A percentile compares a stretch with the other conserved stretches of the same genome.
phyloP scores from a whole-genome alignment of 352 stramenopile species.

The Globisporangium emineosum region DNA sequence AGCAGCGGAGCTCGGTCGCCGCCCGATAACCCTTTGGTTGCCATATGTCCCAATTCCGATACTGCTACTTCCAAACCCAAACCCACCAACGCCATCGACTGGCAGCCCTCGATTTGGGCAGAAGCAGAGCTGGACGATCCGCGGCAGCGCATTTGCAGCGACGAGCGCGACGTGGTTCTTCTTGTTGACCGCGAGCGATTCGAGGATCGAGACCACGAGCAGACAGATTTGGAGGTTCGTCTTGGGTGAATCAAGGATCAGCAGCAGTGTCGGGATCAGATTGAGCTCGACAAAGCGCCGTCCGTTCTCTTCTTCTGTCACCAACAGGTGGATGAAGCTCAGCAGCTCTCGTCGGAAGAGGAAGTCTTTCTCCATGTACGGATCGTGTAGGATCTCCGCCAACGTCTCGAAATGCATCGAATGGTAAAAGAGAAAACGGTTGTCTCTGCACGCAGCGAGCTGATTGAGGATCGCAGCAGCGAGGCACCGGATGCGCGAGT shows the following conservation, averaged over 20 bases:
- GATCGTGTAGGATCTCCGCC: constrained; percentile 49
- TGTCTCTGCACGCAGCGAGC: constrained; percentile 51
- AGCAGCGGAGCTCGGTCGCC: constrained; percentile 4
- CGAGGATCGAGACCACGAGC: constrained; percentile 57
- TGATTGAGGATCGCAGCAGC: constrained; percentile 58
- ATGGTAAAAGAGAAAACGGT: constrained; percentile 61
- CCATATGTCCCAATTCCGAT: neutral
- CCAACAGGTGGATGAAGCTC: constrained; percentile 58
- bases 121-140: constrained; percentile 58
- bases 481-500: constrained; percentile 48
- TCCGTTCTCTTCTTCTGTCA: constrained; percentile 54
- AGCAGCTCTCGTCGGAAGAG: constrained; percentile 58
- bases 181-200: constrained; percentile 42
- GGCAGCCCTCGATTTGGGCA: constrained; percentile 9
- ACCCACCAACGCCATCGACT: neutral
- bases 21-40: neutral
- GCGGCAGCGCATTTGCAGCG: constrained; percentile 37
- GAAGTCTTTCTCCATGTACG: constrained; percentile 63
- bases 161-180: constrained; percentile 55
- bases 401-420: constrained; percentile 54
- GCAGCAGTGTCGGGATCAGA: constrained; percentile 50
- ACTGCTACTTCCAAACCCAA: neutral
- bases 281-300: constrained; percentile 52
- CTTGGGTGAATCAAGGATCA: constrained; percentile 40
- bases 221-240: constrained; percentile 37